phyloP scores from a whole-genome alignment of 169 alveolate species.

The Eimeria sp. region DNA sequence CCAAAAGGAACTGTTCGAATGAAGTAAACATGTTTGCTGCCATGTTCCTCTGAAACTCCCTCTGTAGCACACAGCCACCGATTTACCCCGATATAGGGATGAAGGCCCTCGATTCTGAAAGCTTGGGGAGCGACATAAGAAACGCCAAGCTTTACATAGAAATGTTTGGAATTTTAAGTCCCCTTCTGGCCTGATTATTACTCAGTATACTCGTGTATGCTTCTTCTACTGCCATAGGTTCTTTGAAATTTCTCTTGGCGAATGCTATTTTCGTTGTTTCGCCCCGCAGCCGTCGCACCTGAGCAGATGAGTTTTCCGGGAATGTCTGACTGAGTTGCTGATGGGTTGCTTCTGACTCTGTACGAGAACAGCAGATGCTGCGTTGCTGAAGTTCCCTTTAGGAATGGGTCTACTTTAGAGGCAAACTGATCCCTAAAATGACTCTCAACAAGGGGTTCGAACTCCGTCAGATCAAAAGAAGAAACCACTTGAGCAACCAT shows the following conservation, averaged over 20 bases:
- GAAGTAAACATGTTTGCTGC: conserved; percentile 82
- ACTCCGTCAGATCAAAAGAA: conserved; percentile 31
- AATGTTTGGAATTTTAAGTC: not conserved
- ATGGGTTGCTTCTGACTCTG: not conserved
- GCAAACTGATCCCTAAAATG: conserved; percentile 45
- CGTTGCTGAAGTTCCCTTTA: conserved; percentile 36
- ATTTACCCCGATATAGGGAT: not conserved
- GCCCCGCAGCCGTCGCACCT: not conserved
- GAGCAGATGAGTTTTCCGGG: conserved; percentile 65
- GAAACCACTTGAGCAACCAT: conserved; percentile 75
- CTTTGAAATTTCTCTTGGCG: not conserved
- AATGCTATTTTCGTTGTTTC: not conserved
- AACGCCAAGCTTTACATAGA: not conserved
- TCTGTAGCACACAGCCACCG: conserved; percentile 43
- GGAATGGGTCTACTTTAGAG: conserved; percentile 48
- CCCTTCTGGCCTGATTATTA: not conserved
- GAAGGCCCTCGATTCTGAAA: not conserved
- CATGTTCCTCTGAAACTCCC: conserved; percentile 22
- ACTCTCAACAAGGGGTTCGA: conserved; percentile 56
- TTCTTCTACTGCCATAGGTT: not conserved
- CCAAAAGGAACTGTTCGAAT: conserved; percentile 85
- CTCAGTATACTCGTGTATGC: not conserved
- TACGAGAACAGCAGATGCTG: conserved; percentile 50
- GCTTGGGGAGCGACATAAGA: not conserved
- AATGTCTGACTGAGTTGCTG: not conserved